Percentiles rank a stretch among this genome's conserved stretches.
Evolutionary conservation across 1,284 basidiomycete genomes (phyloP).

Genomic region (Tilletia horrida): DNA sequence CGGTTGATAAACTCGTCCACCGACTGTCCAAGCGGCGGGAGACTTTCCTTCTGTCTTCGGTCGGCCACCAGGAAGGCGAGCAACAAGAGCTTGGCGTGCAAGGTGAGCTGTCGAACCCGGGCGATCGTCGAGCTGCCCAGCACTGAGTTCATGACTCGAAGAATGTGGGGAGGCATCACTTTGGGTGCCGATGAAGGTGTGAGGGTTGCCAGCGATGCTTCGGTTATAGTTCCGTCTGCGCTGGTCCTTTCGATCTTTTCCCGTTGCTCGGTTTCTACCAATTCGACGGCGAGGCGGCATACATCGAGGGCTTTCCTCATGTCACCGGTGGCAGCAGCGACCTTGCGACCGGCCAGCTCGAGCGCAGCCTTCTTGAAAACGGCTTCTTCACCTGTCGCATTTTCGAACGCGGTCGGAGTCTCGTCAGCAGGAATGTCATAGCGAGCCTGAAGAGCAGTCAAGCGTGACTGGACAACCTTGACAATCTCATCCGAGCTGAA

Average conservation of each 20-base stretch:
- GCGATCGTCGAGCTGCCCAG: slow-evolving; percentile 43
- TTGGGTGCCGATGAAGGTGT: slow-evolving; percentile 42
- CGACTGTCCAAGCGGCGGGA: slow-evolving; percentile 31
- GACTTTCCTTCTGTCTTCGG: slow-evolving; percentile 28
- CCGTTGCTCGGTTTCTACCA: slow-evolving; percentile 49
- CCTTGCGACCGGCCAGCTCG: slow-evolving; percentile 56
- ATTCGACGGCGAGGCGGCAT: slow-evolving; percentile 53
- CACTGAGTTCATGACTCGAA: slow-evolving; percentile 47
- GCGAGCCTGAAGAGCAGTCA: slow-evolving; percentile 42
- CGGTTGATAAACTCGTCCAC: neutral
- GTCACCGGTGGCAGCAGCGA: slow-evolving; percentile 56
- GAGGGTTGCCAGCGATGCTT: slow-evolving; percentile 28
- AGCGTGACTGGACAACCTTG: slow-evolving; percentile 52
- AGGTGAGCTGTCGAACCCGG: slow-evolving; percentile 43
- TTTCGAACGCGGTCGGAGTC: slow-evolving; percentile 13
- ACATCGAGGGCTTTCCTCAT: slow-evolving; percentile 56
- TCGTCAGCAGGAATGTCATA: slow-evolving; percentile 31
- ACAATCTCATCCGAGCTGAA: slow-evolving; percentile 55
- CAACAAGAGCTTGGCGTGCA: slow-evolving; percentile 51
- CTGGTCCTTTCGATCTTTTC: slow-evolving; percentile 8
- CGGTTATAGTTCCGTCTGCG: no score
- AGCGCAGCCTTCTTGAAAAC: slow-evolving; percentile 55
- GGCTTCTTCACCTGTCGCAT: neutral
- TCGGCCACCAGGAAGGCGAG: slow-evolving; percentile 42
- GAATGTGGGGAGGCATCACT: slow-evolving; percentile 49